Conservation (phyloP, 768 basidiomycete species). For the Dentipellis fragilis region DNA sequence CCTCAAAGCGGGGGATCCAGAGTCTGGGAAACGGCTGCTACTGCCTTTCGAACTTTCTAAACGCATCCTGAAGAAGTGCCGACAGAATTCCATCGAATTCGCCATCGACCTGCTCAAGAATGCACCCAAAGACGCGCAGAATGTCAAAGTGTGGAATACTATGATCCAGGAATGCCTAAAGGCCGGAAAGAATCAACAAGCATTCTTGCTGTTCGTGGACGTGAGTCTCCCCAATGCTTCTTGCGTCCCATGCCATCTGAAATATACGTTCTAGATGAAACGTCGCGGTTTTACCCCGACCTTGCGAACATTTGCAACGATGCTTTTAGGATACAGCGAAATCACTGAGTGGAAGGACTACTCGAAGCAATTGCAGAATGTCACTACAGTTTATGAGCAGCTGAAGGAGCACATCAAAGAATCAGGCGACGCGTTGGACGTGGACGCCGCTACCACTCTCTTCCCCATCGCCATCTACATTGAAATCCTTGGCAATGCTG, state of each 20-base stretch:
- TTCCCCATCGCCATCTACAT: constrained; percentile 41
- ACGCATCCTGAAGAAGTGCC: constrained; percentile 49
- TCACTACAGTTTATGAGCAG: constrained; percentile 48
- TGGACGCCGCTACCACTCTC: constrained; percentile 32
- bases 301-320: constrained; percentile 54
- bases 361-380: constrained; percentile 53
- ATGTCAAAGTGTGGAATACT: constrained; percentile 71
- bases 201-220: constrained; percentile 59
- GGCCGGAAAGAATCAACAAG: constrained; percentile 43
- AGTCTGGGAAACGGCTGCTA: constrained; percentile 17
- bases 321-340: constrained; percentile 54
- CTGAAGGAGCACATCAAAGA: constrained; percentile 43
- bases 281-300: constrained; percentile 68
- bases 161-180: constrained; percentile 59
- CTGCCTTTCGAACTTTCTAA: constrained; percentile 53
- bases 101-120: constrained; percentile 62
- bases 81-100: constrained; percentile 43
- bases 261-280: constrained; percentile 54
- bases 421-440: constrained; percentile 33
- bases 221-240: constrained; percentile 27
- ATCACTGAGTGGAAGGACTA: constrained; percentile 52
- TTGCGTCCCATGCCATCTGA: not conserved
- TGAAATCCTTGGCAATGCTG: constrained; percentile 50
- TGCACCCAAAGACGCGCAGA: constrained; percentile 65
- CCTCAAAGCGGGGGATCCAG: too few relatives aligned